Conservation (phyloP, 2,329 filamentous ascomycete species). For the Fusarium sp. region DNA sequence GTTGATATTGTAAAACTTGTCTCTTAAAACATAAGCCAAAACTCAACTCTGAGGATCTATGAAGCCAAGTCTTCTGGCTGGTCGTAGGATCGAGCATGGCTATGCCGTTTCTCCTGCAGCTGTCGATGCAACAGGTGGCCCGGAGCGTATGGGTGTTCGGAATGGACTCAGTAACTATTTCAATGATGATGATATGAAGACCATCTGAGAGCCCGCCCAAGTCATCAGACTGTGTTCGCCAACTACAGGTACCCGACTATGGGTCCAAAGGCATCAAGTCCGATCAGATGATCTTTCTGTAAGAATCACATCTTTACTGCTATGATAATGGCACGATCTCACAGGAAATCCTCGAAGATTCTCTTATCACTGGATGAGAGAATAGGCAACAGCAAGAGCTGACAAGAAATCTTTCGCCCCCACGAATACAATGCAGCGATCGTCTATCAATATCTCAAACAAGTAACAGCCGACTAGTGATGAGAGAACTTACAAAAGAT, state of each 20-base stretch:
- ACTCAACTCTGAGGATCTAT: background rate
- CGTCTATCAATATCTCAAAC: background rate
- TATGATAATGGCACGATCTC: background rate
- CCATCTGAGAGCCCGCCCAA: constrained; percentile 76
- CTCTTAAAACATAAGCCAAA: background rate
- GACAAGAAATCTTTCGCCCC: background rate
- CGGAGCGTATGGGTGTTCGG: background rate
- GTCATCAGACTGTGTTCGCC: constrained; percentile 79
- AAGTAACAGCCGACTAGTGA: background rate
- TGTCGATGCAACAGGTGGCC: rapidly evolving
- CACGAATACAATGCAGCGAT: background rate
- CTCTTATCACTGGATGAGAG: too few relatives aligned
- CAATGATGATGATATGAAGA: constrained; percentile 77
- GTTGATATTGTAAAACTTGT: background rate
- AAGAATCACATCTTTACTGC: rapidly evolving
- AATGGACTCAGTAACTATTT: constrained; percentile 77
- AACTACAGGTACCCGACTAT: constrained; percentile 53
- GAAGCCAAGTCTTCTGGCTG: too few relatives aligned
- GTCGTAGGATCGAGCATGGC: rapidly evolving
- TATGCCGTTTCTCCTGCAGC: background rate
- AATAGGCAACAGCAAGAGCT: background rate
- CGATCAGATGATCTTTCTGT: background rate
- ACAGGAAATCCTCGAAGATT: background rate
- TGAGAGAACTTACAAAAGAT: background rate
- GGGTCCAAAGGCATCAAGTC: too few relatives aligned